A percentile compares a stretch with the other conserved stretches of the same genome.
Conservation (phyloP, 805 yeast species). For the Zygotorulaspora sp. region DNA sequence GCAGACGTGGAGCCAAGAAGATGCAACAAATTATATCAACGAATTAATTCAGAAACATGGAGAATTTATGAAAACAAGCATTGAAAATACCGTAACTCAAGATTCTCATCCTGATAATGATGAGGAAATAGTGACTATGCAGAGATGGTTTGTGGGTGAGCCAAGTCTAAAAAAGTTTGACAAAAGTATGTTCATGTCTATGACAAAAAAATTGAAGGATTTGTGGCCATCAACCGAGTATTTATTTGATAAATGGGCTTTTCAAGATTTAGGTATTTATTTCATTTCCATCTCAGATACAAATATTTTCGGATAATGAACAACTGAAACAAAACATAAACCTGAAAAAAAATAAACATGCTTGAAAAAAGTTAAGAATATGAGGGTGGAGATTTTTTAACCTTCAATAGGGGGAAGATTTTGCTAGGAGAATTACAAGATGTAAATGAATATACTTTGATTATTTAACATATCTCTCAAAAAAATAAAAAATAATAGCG, state of each 20-base stretch:
- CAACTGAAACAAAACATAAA: conserved; percentile 5
- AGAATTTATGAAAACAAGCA: conserved; percentile 4
- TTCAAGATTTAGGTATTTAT: conserved; percentile 10
- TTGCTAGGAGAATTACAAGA: too few relatives aligned
- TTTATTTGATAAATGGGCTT: conserved; percentile 1
- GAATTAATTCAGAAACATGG: conserved; percentile 11
- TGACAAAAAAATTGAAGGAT: conserved; percentile 4
- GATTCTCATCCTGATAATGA: background rate
- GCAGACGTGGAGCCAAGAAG: conserved; percentile 5
- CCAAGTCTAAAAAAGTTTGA: conserved; percentile 8
- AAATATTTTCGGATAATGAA: conserved; percentile 9
- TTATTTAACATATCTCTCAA: too few relatives aligned
- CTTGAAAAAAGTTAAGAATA: background rate
- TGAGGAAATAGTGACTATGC: background rate
- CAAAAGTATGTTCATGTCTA: conserved; percentile 4
- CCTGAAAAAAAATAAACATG: background rate
- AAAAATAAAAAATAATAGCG: conserved; percentile 58
- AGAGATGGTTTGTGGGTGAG: conserved; percentile 13
- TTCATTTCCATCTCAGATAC: conserved; percentile 11
- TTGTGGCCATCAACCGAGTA: conserved; percentile 6
- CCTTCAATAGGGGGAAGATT: too few relatives aligned
- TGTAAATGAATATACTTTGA: too few relatives aligned
- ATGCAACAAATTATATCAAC: conserved; percentile 5
- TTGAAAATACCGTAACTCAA: conserved; percentile 1
- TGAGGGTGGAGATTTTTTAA: background rate